phyloP scores from a whole-genome alignment of 208 protist species.

The Tritrichomonas foetus region DNA sequence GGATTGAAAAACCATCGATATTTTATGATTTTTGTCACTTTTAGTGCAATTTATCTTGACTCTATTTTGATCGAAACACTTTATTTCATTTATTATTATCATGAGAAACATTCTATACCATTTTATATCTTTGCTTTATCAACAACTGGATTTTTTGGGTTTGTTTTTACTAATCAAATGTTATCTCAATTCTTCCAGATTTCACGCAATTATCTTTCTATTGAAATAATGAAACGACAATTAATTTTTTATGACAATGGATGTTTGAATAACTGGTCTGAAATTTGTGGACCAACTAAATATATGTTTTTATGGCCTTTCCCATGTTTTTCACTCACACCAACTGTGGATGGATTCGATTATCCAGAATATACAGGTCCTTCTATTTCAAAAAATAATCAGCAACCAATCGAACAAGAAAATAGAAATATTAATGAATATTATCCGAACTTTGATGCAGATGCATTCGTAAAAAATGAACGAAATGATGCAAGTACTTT shows the following conservation, averaged over 20 bases:
- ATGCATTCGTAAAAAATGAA: too few relatives aligned
- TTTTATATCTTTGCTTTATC: too few relatives aligned
- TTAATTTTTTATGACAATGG: neutral
- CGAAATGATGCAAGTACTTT: too few relatives aligned
- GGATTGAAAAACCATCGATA: neutral
- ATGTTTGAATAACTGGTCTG: neutral
- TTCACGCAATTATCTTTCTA: neutral
- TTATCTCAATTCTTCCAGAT: neutral
- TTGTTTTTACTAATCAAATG: neutral
- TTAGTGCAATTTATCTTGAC: neutral
- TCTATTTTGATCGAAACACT: neutral
- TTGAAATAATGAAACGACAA: neutral
- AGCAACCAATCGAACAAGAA: too few relatives aligned
- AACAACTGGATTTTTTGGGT: neutral
- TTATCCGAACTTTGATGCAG: too few relatives aligned
- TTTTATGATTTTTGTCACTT: neutral
- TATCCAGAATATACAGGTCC: too few relatives aligned
- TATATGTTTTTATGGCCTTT: neutral
- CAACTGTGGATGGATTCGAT: too few relatives aligned
- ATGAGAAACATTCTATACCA: neutral
- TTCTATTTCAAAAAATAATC: too few relatives aligned
- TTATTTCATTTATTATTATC: neutral
- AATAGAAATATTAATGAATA: too few relatives aligned
- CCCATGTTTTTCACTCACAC: neutral
- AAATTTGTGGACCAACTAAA: slow-evolving; percentile 34